phyloP scores from a whole-genome alignment of 2,329 filamentous ascomycete species.

The Ophiostoma sp. region DNA sequence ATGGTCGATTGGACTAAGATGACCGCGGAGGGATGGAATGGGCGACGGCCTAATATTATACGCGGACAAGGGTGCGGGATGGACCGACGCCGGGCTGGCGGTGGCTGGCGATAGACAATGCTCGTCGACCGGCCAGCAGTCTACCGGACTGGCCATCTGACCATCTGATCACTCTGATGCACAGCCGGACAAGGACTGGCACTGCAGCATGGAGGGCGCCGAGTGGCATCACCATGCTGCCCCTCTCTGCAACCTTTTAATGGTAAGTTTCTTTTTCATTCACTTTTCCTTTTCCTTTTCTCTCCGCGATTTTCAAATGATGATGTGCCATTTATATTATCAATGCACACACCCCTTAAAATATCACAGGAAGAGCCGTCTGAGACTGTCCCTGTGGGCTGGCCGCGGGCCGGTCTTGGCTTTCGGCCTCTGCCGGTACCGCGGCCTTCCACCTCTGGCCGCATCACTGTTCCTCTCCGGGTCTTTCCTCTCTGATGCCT shows the following conservation, averaged over 20 bases:
- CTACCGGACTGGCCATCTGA: too few species aligned
- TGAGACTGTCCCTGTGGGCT: slow-evolving; percentile 34
- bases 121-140: too few species aligned
- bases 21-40: too few species aligned
- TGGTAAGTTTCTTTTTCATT: slow-evolving; percentile 6
- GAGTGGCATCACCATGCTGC: neutral
- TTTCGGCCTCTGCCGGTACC: slow-evolving; percentile 22
- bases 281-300: slow-evolving; percentile 1
- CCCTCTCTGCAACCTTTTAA: neutral
- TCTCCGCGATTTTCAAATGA: slow-evolving; percentile 33
- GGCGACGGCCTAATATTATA: neutral
- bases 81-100: too few species aligned
- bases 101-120: neutral
- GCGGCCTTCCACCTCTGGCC: slow-evolving; percentile 11
- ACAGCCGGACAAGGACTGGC: too few species aligned
- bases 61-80: neutral
- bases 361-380: slow-evolving; percentile 41
- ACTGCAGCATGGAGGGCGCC: neutral
- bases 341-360: slow-evolving; percentile 30
- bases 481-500: slow-evolving; percentile 17
- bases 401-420: slow-evolving; percentile 5
- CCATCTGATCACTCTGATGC: too few species aligned
- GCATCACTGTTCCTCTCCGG: neutral
- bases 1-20: too few species aligned
- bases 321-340: slow-evolving; percentile 12